phyloP scores from a whole-genome alignment of 305 asterid genomes.

The Fraxinus dipetala region DNA sequence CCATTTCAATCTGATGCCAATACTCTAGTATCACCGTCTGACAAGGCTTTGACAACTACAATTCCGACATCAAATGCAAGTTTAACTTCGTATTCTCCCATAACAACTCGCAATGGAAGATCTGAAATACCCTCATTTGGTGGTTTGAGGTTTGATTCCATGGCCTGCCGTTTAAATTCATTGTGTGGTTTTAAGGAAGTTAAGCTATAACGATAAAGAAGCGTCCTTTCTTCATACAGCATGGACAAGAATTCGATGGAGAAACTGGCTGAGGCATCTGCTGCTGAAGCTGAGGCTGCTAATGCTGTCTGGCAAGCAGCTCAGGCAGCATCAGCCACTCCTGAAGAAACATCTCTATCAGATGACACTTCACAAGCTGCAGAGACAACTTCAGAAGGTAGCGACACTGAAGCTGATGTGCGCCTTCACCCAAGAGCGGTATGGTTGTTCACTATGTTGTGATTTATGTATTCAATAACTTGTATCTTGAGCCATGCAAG shows the following conservation, averaged over 20 bases:
- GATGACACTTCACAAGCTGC: conserved; percentile 72
- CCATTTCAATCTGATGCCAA: conserved; percentile 61
- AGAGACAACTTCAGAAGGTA: conserved; percentile 76
- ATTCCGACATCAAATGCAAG: conserved; percentile 51
- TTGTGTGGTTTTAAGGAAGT: conserved; percentile 12
- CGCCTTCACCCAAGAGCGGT: conserved; percentile 98
- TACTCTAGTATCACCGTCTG: conserved; percentile 25
- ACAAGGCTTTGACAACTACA: conserved; percentile 24
- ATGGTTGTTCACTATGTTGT: conserved; percentile 27
- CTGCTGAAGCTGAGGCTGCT: conserved; percentile 98
- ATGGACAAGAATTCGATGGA: conserved; percentile 81
- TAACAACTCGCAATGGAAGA: conserved; percentile 47
- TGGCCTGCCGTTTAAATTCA: conserved; percentile 19
- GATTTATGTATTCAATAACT: neutral
- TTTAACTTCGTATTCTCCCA: conserved; percentile 37
- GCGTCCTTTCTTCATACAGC: conserved; percentile 36
- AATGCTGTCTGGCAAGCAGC: conserved; percentile 95
- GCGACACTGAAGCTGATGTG: conserved; percentile 80
- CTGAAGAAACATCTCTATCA: conserved; percentile 72
- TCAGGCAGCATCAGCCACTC: conserved; percentile 58
- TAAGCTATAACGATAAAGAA: neutral
- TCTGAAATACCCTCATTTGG: conserved; percentile 53
- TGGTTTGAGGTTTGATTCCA: conserved; percentile 39
- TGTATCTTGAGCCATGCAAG: conserved; percentile 19
- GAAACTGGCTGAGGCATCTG: conserved; percentile 87